Conservation (phyloP, 352 stramenopile species). For the Phytophthora cactorum region DNA sequence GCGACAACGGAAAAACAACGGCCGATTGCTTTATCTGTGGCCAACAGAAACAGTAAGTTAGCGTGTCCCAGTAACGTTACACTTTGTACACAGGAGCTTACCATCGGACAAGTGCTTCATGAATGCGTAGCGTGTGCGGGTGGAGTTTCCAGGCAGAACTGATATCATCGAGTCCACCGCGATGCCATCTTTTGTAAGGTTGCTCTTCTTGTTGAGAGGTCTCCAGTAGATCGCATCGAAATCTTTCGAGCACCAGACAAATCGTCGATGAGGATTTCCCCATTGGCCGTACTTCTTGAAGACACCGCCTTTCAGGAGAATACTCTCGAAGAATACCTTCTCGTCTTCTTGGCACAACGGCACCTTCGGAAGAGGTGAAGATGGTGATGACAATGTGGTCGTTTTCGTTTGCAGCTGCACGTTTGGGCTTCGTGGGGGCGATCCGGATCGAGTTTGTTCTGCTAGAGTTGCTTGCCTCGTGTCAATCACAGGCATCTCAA, state of each 20-base stretch:
- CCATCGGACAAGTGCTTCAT: conserved; percentile 81
- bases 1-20: conserved; percentile 73
- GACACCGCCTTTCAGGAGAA: conserved; percentile 68
- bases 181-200: conserved; percentile 63
- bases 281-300: conserved; percentile 84
- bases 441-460: too few species aligned
- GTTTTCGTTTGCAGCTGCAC: conserved; percentile 17
- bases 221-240: conserved; percentile 72
- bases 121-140: conserved; percentile 70
- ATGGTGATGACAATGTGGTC: conserved; percentile 6
- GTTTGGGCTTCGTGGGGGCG: conserved; percentile 21
- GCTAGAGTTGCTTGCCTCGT: conserved; percentile 20
- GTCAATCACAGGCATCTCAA: conserved; percentile 18
- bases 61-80: background rate
- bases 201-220: conserved; percentile 73
- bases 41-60: conserved; percentile 15
- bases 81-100: conserved; percentile 26
- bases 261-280: conserved; percentile 75
- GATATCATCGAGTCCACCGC: conserved; percentile 49
- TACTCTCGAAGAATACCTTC: conserved; percentile 56
- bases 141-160: conserved; percentile 65
- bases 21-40: conserved; percentile 66
- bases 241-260: conserved; percentile 76
- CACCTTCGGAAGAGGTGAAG: conserved; percentile 14
- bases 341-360: conserved; percentile 44